Evolutionary conservation across 2,329 filamentous ascomycete species (phyloP), one percentile per base, ranked within the genome.

Genomic region (Trichoderma aggressivum): DNA sequence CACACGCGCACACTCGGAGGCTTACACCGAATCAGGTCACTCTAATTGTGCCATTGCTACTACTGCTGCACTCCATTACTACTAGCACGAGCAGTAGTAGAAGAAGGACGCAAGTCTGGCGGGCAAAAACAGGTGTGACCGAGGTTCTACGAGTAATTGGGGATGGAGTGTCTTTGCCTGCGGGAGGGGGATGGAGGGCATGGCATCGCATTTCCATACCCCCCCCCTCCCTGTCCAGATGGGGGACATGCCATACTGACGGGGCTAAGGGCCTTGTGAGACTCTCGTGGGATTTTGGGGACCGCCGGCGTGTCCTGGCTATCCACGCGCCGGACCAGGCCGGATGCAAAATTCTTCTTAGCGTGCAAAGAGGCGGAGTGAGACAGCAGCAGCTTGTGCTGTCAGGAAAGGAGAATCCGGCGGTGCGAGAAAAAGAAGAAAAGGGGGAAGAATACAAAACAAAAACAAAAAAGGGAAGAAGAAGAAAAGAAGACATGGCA

Each of bases 21-120:
- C 70, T 71, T 71, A 63, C 70, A 68, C 70, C 63, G 58, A 68
- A 71, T 70, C 53, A 72, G 59, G 53, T 39, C 47, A 63, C 26
- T 18, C 65, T 36, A 28, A 70, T 50, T 36, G 24, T 34, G 36
- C 30, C n/a, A 64, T 47, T 56, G 55, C 62, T 63, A 56, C 24
- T 56, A 56, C 56, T 34, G 55, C 24, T 58, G 28, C 47, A 53
- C 47, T 53, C 47, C 47, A 30, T 34, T n/a, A 21, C 55, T 59
- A 32, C 56, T 21, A 53, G 30, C 32, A 21, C 56, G 30, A 59
- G 26, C 24, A 58, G 18, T 34, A 34, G 30, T 34, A 59, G 8
- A 21, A 30, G 28, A 61, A 56, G 26, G 34, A 47, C n/a, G 26
- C 32, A 53, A 50, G 65, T 30, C 11, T 56, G 70, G 60, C n/a